Base-by-base conservation (phyloP, 192 early-diverging fungal genomes). In the Irineochytrium annulatum region DNA sequence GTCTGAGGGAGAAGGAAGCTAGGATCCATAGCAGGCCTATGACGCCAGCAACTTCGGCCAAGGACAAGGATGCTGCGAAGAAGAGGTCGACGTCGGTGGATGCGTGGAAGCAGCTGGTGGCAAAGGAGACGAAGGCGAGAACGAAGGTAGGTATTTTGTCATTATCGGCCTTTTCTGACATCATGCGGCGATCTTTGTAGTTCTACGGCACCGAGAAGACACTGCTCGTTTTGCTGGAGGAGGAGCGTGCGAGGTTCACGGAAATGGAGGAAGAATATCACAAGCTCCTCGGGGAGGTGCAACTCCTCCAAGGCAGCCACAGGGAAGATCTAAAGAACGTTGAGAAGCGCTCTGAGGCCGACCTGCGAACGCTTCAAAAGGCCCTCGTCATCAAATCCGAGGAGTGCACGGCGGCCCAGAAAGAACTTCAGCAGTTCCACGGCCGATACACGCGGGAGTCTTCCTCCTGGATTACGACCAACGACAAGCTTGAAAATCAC, bases 221-320 rank as follows among this genome's bases (percentile, higher is more conserved):
- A 14, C 65, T 81, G 4, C 59, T 78, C 27, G 54, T 30, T 16
- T 57, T 78, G 5, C 56, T 82, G 6, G 80, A 82, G 43, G 75
- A 74, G 46, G 80, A 82, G 63, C 60, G 74, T 17, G 49, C 70
- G 13, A 63, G 69, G 20, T 74, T 70, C 52, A 31, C 26, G 16
- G 63, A 71, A 30, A 65, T 82, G 0, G 80, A 82, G 41, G 48
- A 63, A 41, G 70, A 71, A 3, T 82, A 82, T 52, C 71, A 76
- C 52, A 74, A 78, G 44, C 58, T 80, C 3, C 55, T 80, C 31
- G 39, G 49, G 20, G 71, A 82, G 55, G 75, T 78, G n/a, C 77
- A 82, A 52, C 28, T 67, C 8, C 63, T 82, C 14, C 76, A 78
- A 63, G 64, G 31, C 14, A 73, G 62, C 20, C 80, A 82, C 60